Percentiles rank a stretch among this genome's conserved stretches.
These are phyloP conservation scores for Pneumocystis wakefieldiae DNA, from an alignment of 1,139 yeast species.

Conservation along the genomic window DNA sequence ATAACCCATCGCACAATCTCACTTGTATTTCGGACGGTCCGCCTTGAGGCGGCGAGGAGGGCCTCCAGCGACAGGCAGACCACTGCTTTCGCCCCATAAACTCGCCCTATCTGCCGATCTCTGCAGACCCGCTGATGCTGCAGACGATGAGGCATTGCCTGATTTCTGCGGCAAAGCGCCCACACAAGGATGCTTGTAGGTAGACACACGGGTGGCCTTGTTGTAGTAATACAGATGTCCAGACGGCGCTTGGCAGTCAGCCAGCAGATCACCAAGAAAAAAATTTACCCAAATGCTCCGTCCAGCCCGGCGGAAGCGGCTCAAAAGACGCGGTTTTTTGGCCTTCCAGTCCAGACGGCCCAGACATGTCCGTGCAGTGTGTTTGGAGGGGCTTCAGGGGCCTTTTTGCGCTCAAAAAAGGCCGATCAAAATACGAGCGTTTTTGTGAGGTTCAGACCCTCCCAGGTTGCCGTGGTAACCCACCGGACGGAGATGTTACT, in stretches of 20 bases:
- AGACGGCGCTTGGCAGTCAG: conserved; percentile 21
- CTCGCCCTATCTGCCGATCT: conserved; percentile 4
- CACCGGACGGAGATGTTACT: no score
- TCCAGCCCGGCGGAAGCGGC: conserved; percentile 1
- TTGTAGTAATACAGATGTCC: conserved; percentile 24
- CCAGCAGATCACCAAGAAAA: neutral
- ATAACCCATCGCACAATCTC: conserved; percentile 15
- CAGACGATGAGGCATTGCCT: no score
- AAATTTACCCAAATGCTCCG: neutral
- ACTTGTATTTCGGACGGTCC: conserved; percentile 16
- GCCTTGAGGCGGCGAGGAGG: neutral
- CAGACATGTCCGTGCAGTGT: no score
- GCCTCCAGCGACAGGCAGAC: conserved; percentile 2
- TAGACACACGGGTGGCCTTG: conserved; percentile 19
- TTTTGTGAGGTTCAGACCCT: no score
- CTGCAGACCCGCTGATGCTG: no score
- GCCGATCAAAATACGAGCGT: no score
- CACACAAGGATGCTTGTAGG: conserved; percentile 19
- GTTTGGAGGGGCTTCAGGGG: no score
- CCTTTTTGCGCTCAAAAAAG: no score
- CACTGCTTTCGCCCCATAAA: conserved; percentile 6
- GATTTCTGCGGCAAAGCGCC: no score
- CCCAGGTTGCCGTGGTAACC: no score
- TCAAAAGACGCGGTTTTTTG: neutral
- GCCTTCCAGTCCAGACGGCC: no score